These are phyloP conservation scores for Ascochyta fabae DNA, from an alignment of 2,329 filamentous ascomycete genomes.

Conservation along the genomic window DNA sequence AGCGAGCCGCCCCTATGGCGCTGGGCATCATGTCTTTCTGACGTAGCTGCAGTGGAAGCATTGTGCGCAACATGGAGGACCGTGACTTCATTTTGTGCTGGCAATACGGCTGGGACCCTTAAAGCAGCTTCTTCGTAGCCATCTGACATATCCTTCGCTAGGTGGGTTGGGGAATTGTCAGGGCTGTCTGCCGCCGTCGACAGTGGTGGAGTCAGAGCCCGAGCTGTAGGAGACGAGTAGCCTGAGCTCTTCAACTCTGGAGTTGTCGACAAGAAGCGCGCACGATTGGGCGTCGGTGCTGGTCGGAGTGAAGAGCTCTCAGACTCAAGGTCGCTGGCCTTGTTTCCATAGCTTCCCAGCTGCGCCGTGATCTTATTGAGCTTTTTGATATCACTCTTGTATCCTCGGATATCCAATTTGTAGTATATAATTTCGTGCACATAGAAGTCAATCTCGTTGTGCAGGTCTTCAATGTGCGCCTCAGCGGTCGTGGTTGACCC, in stretches of 20 bases:
- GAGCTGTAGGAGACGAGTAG: slow-evolving; percentile 6
- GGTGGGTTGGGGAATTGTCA: background rate
- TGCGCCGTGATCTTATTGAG: slow-evolving; percentile 37
- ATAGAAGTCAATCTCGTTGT: slow-evolving; percentile 52
- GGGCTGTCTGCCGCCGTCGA: slow-evolving; percentile 5
- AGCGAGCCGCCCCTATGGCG: background rate
- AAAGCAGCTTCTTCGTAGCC: background rate
- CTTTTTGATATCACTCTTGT: slow-evolving; percentile 51
- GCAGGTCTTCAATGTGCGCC: slow-evolving; percentile 38
- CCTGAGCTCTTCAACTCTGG: slow-evolving; percentile 26
- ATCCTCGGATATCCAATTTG: slow-evolving; percentile 57
- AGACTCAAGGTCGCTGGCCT: slow-evolving; percentile 35
- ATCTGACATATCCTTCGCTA: background rate
- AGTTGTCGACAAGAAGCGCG: slow-evolving; percentile 24
- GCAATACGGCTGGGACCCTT: background rate
- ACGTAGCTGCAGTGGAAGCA: background rate
- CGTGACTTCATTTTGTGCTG: background rate
- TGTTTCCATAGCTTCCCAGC: slow-evolving; percentile 31
- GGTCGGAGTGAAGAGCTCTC: slow-evolving; percentile 36
- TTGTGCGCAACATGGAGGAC: background rate
- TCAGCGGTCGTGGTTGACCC: slow-evolving; percentile 17
- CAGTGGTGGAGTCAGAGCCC: slow-evolving; percentile 6
- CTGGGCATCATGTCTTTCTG: background rate
- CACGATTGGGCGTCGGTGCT: slow-evolving; percentile 32
- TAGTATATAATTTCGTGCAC: slow-evolving; percentile 57